Evolutionary conservation across 305 asterid genomes (phyloP), one percentile per base, ranked within the genome.

Genomic region (Fraxinus velutina): DNA sequence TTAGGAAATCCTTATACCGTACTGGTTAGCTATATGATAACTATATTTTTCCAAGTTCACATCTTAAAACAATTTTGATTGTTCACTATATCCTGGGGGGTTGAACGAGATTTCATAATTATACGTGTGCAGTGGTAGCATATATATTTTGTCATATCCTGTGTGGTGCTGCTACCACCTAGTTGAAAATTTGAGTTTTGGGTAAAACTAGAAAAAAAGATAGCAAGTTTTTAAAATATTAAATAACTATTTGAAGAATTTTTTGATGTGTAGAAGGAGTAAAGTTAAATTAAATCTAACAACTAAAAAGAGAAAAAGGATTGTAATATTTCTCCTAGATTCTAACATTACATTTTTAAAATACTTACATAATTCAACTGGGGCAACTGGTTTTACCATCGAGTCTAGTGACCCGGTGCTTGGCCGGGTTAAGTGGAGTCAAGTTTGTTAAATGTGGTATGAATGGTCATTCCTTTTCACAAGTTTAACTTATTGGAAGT

Each of bases 21-120:
- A 47, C 9, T 13, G 24, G 30, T 47, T 47, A 47, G 57, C 19
- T 13, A 13, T 47, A 47, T 21, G 30, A 60, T 60, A 21, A 60
- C 13, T 60, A 98, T 96, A 84, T 89, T 79, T 81, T n/a, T 68
- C 29, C 27, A 50, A 70, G 22, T 81, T 34, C 82, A 33, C 57
- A 47, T 13, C 57, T 3, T 47, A 47, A 47, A 47, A 47, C 57
- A 47, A 13, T 3, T 57, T 7, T 66, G 37, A 68, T 55, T 33
- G 60, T 64, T 79, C 74, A 71, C 36, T 47, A 6, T 66, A n/a
- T 74, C 32, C n/a, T 47, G 55, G 39, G 5, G 62, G 5, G 78
- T 66, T 75, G 13, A 44, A 17, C 32, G 19, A 84, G 1, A 79
- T 42, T 81, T 75, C 68, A 52, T 78, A 32, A 27, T 30, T 30